Evolutionary conservation across 2,329 filamentous ascomycete genomes (phyloP).

Genomic region (Karstenula rhodostoma): DNA sequence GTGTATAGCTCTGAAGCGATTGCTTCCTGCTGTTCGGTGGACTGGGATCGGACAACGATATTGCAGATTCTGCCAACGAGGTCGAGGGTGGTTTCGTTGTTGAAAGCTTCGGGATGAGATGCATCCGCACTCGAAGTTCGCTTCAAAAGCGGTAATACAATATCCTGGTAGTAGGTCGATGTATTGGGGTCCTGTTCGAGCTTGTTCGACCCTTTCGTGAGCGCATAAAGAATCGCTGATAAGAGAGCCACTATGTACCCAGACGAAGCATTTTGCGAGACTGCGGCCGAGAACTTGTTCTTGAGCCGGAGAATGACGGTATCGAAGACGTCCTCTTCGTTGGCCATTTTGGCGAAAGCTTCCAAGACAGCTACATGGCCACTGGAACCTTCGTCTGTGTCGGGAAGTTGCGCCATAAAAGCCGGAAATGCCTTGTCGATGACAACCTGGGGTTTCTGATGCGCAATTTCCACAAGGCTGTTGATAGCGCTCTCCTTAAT

Average conservation of each 20-base stretch:
- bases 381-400: slow-evolving; percentile 56
- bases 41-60: slow-evolving; percentile 64
- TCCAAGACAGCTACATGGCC: slow-evolving; percentile 67
- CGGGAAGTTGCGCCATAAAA: slow-evolving; percentile 70
- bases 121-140: slow-evolving; percentile 45
- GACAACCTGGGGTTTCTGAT: slow-evolving; percentile 67
- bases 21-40: slow-evolving; percentile 58
- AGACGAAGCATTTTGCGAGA: slow-evolving; percentile 60
- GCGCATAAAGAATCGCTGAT: slow-evolving; percentile 68
- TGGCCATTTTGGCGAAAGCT: slow-evolving; percentile 69
- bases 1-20: slow-evolving; percentile 64
- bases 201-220: slow-evolving; percentile 63
- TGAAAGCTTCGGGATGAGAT: slow-evolving; percentile 42
- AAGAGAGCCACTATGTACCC: slow-evolving; percentile 68
- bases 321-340: slow-evolving; percentile 69
- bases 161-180: slow-evolving; percentile 56
- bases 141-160: slow-evolving; percentile 53
- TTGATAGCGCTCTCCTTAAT: slow-evolving; percentile 66
- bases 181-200: slow-evolving; percentile 54
- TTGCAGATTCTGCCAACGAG: slow-evolving; percentile 68
- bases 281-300: slow-evolving; percentile 67
- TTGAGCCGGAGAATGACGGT: slow-evolving; percentile 69
- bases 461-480: slow-evolving; percentile 67
- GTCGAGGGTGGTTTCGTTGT: slow-evolving; percentile 64
- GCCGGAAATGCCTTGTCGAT: slow-evolving; percentile 71